Conservation (phyloP, 768 basidiomycete genomes). For the Rhodosporidiobolus odoratus region DNA sequence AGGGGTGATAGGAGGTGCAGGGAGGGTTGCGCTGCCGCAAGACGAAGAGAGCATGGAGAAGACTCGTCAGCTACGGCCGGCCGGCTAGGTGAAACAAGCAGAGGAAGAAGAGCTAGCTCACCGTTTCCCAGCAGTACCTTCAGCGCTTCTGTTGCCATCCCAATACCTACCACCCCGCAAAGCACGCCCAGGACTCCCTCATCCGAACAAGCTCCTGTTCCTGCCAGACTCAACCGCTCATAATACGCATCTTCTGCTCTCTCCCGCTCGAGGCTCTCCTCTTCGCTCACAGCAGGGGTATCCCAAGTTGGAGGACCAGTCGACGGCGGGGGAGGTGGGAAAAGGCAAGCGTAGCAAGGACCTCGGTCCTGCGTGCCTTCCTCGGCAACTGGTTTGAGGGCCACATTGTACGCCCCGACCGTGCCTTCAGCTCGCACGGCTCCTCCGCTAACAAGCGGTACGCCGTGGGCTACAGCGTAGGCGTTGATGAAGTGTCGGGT, state of each 20-base stretch:
- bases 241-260: slow-evolving; percentile 13
- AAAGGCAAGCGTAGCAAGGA: slow-evolving; percentile 91
- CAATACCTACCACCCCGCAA: slow-evolving; percentile 66
- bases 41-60: neutral
- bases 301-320: slow-evolving; percentile 44
- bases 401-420: slow-evolving; percentile 45
- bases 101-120: slow-evolving; percentile 32
- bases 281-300: neutral
- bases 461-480: slow-evolving; percentile 65
- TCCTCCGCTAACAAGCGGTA: slow-evolving; percentile 84
- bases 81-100: neutral
- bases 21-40: slow-evolving; percentile 55
- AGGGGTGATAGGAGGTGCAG: slow-evolving; percentile 72
- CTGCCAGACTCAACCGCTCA: slow-evolving; percentile 25
- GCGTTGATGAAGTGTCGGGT: slow-evolving; percentile 92
- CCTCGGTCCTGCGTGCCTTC: slow-evolving; percentile 52
- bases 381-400: neutral
- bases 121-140: slow-evolving; percentile 28
- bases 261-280: slow-evolving; percentile 41
- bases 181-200: slow-evolving; percentile 51
- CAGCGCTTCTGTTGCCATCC: slow-evolving; percentile 27
- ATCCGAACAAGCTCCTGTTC: slow-evolving; percentile 37
- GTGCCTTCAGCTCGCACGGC: slow-evolving; percentile 56
- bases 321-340: slow-evolving; percentile 68
- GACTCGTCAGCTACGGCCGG: too few species aligned